Conservation (phyloP, 768 basidiomycete genomes). For the Kwoniella dendrophila region DNA sequence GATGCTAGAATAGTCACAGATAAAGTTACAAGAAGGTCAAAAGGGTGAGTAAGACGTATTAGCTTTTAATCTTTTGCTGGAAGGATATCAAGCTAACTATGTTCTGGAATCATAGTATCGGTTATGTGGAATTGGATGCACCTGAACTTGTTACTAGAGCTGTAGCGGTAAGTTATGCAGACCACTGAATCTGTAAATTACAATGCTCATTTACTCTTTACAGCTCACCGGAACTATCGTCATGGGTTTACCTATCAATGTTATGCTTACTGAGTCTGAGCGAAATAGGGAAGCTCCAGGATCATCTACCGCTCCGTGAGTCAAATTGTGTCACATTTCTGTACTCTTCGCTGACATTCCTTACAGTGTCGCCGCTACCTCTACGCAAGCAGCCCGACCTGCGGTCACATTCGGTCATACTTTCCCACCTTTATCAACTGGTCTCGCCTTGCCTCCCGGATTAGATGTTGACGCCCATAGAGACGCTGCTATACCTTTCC, state of each 20-base stretch:
- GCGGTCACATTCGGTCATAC: constrained; percentile 15
- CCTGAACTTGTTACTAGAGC: constrained; percentile 91
- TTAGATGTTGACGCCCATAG: constrained; percentile 69
- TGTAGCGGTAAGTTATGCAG: constrained; percentile 60
- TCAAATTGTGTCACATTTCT: background rate
- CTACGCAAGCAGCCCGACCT: constrained; percentile 12
- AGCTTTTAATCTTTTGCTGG: background rate
- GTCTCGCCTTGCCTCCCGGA: constrained; percentile 58
- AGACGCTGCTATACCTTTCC: constrained; percentile 49
- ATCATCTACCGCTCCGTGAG: constrained; percentile 22
- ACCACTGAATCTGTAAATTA: background rate
- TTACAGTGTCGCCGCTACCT: constrained; percentile 5
- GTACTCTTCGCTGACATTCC: background rate
- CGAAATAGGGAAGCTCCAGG: constrained; percentile 47
- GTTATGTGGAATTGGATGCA: constrained; percentile 93
- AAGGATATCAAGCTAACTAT: constrained; percentile 2
- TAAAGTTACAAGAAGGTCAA: constrained; percentile 90
- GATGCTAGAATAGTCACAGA: constrained; percentile 97
- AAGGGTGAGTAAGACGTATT: constrained; percentile 88
- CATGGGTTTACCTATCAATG: constrained; percentile 96
- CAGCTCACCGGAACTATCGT: constrained; percentile 87
- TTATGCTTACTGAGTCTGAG: constrained; percentile 96
- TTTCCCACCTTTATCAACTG: constrained; percentile 49
- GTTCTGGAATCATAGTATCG: constrained; percentile 75
- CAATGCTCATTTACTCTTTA: constrained; percentile 14